Evolutionary conservation across 2,329 filamentous ascomycete species (phyloP), one percentile per base, ranked within the genome.

Genomic region (Pseudofabraea citricarpa): DNA sequence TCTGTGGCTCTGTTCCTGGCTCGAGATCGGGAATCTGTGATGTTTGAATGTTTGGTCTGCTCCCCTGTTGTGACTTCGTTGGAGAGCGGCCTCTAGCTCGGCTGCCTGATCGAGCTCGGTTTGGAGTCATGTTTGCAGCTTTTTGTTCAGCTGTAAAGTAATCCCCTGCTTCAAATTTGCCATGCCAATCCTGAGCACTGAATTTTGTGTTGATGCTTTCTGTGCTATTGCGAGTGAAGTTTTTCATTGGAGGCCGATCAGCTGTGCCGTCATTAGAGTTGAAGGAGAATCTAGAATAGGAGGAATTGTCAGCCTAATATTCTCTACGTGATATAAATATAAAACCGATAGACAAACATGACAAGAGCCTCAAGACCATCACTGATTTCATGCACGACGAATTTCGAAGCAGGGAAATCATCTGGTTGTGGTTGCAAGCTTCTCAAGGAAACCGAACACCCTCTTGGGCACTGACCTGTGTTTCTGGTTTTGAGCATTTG

Each of bases 181-280:
- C 59, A 45, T 56, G 48, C 60, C 60, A 63, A 40, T 79, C 71
- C 12, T 72, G 70, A 4, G 73, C 65, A 16, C 71, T 71, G 59
- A 83, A 83, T 29, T 66, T 74, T 15, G 79, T 83, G 59, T 79
- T 78, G 52, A 83, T 83, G 40, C 74, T 77, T 44, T 83, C 77
- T 16, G 73, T 65, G 52, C 74, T 81, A 44, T 62, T 72, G 47
- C 70, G 71, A 29, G 65, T 56, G 47, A 79, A 77, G 3, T 60
- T 60, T 32, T 65, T 60, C 26, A 58, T 61, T 16, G 63, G 57
- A n/a, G 65, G 56, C 8, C 63, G 53, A 9, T 56, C 52, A 41
- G 70, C 68, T 1, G 64, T 64, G 31, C 72, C 67, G n/a, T n/a
- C n/a, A 44, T 71, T 64, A 46, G 70, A 63, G 26, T 69, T 57